Conservation (phyloP, 371 early-diverging fungal species). For the Actinomucor elegans region DNA sequence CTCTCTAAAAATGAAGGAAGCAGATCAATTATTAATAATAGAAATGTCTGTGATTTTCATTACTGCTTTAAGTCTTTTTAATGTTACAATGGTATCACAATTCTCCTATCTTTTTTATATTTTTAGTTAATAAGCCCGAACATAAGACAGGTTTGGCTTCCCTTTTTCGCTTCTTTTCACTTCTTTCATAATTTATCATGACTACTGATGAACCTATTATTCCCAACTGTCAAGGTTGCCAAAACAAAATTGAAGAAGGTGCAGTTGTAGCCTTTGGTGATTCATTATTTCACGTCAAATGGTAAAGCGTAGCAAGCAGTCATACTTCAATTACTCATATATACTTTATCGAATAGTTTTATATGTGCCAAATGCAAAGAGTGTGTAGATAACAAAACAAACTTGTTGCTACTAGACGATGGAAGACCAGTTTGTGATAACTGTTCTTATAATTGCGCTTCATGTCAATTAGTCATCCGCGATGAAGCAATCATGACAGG, state of each 20-base stretch:
- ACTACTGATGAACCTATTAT: constrained; percentile 11
- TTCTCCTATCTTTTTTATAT: no score
- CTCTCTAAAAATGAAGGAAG: no score
- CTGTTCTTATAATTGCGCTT: constrained; percentile 80
- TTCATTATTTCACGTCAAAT: constrained; percentile 79
- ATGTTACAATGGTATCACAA: no score
- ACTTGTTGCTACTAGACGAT: constrained; percentile 73
- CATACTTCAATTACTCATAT: background rate
- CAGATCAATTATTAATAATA: no score
- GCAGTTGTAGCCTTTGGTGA: constrained; percentile 81
- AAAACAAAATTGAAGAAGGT: constrained; percentile 70
- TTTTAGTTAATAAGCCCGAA: no score
- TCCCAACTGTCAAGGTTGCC: constrained; percentile 66
- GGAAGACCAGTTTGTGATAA: constrained; percentile 83
- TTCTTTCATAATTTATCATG: background rate
- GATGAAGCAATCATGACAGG: constrained; percentile 90
- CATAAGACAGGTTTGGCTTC: no score
- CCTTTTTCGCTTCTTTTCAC: background rate
- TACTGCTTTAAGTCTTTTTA: no score
- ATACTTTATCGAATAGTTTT: constrained; percentile 52
- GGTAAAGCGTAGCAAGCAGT: constrained; percentile 47
- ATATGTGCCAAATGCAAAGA: constrained; percentile 74
- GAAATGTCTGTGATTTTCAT: no score
- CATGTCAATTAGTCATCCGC: constrained; percentile 73
- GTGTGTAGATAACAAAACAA: constrained; percentile 71